These are phyloP conservation scores for Colletotrichum siamense DNA, from an alignment of 2,329 filamentous ascomycete genomes.

Conservation along the genomic window DNA sequence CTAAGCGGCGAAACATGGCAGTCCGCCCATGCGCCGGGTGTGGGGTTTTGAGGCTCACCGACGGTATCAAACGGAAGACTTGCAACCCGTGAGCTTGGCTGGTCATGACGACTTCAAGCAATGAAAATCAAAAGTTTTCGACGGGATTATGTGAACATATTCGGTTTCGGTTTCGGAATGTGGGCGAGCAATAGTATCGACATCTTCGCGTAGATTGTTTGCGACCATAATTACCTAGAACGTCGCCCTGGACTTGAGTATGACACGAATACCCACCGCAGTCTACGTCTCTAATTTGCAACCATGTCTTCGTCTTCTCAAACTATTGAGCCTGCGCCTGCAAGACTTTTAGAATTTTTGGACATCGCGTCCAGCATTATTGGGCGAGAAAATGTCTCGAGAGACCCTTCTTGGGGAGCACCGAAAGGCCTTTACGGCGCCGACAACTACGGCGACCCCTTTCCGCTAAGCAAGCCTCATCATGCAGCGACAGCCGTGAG, in stretches of 20 bases:
- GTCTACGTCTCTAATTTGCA: neutral
- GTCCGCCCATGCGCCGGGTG: neutral
- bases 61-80: neutral
- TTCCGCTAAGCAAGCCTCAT: neutral
- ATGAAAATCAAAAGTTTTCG: neutral
- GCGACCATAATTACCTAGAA: neutral
- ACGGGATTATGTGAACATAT: neutral
- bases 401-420: neutral
- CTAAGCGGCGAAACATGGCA: neutral
- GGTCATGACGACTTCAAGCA: neutral
- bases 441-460: neutral
- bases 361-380: neutral
- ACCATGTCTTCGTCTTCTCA: neutral
- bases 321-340: fast-evolving
- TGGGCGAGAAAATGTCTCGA: neutral
- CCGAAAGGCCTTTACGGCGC: neutral
- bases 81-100: neutral
- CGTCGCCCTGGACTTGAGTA: neutral
- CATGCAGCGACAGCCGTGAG: neutral
- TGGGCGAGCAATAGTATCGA: neutral
- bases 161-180: neutral
- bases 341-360: neutral
- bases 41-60: neutral
- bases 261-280: neutral
- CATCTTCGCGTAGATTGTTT: neutral